Evolutionary conservation across 2,329 filamentous ascomycete genomes (phyloP).

Genomic region (Ophiostoma himal-ulmi): DNA sequence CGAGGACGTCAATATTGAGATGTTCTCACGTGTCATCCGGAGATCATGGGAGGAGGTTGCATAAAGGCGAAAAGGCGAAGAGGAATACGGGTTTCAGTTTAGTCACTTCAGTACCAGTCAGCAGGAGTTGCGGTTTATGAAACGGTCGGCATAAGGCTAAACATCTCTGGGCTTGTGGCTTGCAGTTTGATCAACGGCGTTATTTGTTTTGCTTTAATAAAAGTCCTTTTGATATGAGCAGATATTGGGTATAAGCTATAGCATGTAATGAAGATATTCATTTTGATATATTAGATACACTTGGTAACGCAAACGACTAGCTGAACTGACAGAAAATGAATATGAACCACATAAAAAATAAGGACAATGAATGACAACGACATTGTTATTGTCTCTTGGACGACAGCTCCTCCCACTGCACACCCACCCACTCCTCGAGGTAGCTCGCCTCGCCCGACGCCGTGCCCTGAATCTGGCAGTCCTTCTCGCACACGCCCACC

Average conservation of each 20-base stretch:
- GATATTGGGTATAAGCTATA: too few relatives aligned
- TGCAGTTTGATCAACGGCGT: constrained; percentile 19
- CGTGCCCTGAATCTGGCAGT: constrained; percentile 62
- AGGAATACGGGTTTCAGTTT: not conserved
- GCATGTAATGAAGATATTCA: not conserved
- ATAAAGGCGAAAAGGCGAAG: constrained; percentile 31
- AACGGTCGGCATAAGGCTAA: constrained; percentile 12
- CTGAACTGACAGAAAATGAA: not conserved
- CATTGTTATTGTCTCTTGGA: constrained; percentile 25
- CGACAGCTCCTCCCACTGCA: constrained; percentile 86
- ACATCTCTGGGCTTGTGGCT: constrained; percentile 11
- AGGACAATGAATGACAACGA: not conserved
- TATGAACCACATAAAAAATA: not conserved
- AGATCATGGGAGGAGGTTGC: constrained; percentile 80
- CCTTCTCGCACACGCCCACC: constrained; percentile 72
- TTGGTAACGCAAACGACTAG: not conserved
- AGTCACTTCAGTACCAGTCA: not conserved
- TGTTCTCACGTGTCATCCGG: constrained; percentile 73
- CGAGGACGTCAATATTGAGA: constrained; percentile 89
- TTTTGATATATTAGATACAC: not conserved
- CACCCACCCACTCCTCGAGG: constrained; percentile 92
- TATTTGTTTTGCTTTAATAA: constrained; percentile 5
- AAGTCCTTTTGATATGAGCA: not conserved
- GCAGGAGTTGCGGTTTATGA: constrained; percentile 15
- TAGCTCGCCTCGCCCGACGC: constrained; percentile 64